phyloP scores from a whole-genome alignment of 176 grass and related monocot species.

The Typha latifolia region DNA sequence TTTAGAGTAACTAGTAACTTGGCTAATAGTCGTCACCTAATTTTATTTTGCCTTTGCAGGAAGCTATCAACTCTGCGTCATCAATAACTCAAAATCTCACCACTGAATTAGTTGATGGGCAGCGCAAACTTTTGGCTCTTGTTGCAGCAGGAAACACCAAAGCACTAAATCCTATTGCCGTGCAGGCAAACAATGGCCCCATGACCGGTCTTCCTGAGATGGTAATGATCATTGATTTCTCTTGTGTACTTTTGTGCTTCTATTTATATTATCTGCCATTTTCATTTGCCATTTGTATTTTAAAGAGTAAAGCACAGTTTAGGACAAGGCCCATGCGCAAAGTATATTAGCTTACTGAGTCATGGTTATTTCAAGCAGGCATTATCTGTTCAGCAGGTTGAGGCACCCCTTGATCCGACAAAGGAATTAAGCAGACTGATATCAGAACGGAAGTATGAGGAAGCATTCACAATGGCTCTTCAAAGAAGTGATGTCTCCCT shows the following conservation, averaged over 20 bases:
- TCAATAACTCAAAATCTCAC: constrained; percentile 59
- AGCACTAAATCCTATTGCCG: constrained; percentile 26
- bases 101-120: constrained; percentile 74
- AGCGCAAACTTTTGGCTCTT: constrained; percentile 74
- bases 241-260: neutral
- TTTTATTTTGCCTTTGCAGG: constrained; percentile 37
- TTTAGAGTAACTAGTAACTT: neutral
- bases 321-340: neutral
- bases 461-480: constrained; percentile 90
- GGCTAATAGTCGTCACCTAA: constrained; percentile 5
- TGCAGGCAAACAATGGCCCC: constrained; percentile 52
- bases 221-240: constrained; percentile 13
- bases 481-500: constrained; percentile 79
- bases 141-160: constrained; percentile 41
- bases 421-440: constrained; percentile 68
- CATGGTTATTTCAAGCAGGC: constrained; percentile 4
- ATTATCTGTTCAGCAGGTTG: constrained; percentile 43
- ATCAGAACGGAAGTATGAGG: constrained; percentile 63
- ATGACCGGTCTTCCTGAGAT: constrained; percentile 49
- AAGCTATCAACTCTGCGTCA: constrained; percentile 69
- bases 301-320: neutral
- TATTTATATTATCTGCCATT: constrained; percentile 2
- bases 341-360: neutral
- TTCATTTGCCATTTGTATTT: neutral
- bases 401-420: constrained; percentile 51